phyloP scores from a whole-genome alignment of 2,329 filamentous ascomycete species.

The Pseudogymnoascus sp. region DNA sequence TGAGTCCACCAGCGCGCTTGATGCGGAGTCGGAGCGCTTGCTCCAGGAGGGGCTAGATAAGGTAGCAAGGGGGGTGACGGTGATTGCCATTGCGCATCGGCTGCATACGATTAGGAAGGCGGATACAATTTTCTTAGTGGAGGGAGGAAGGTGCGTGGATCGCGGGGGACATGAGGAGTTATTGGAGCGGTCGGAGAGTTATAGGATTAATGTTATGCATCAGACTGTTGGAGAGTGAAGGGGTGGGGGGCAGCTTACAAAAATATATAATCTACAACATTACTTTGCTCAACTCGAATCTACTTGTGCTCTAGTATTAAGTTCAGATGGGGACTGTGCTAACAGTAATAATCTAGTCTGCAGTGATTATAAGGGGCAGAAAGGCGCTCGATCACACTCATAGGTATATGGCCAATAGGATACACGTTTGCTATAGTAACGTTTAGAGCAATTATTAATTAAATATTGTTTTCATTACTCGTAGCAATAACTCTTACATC shows the following conservation, averaged over 20 bases:
- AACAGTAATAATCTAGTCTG: no score
- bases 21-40: constrained; percentile 58
- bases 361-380: no score
- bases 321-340: no score
- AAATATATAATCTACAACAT: neutral
- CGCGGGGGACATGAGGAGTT: constrained; percentile 47
- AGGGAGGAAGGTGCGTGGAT: constrained; percentile 45
- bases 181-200: constrained; percentile 41
- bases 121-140: constrained; percentile 50
- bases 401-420: no score
- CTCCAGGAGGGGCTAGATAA: constrained; percentile 60
- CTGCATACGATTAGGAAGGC: constrained; percentile 49
- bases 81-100: constrained; percentile 51
- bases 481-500: no score
- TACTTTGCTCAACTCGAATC: neutral
- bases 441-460: no score
- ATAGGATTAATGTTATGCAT: constrained; percentile 42
- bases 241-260: neutral
- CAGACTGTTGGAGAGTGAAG: constrained; percentile 32
- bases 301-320: neutral
- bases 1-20: constrained; percentile 72
- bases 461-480: no score
- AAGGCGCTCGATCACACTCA: neutral
- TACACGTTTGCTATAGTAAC: no score
- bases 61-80: constrained; percentile 44